These are phyloP conservation scores for Kodamaea neixiangensis DNA, from an alignment of 805 yeast species.

Conservation along the genomic window DNA sequence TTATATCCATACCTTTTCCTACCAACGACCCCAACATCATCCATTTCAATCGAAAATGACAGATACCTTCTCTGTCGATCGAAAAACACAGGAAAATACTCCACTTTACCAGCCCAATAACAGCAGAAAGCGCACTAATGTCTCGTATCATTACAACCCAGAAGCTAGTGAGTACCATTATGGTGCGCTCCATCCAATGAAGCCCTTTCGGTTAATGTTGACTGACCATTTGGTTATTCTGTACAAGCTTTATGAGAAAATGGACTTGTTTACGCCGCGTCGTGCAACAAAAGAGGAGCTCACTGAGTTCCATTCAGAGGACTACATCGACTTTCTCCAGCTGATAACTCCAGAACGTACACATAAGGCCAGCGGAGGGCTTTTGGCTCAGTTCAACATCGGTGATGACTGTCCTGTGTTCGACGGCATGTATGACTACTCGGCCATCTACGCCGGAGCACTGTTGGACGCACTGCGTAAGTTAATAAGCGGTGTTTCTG, in stretches of 20 bases:
- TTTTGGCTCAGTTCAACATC: constrained; percentile 69
- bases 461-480: constrained; percentile 91
- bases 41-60: constrained; percentile 1
- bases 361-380: constrained; percentile 54
- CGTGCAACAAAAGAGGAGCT: constrained; percentile 82
- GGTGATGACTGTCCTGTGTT: constrained; percentile 95
- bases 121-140: constrained; percentile 51
- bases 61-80: constrained; percentile 37
- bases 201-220: constrained; percentile 89
- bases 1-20: not conserved
- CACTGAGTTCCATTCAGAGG: constrained; percentile 80
- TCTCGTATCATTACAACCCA: constrained; percentile 87
- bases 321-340: constrained; percentile 76
- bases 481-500: constrained; percentile 81
- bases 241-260: constrained; percentile 80
- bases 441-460: constrained; percentile 89
- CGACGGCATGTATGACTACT: constrained; percentile 92
- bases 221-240: constrained; percentile 89
- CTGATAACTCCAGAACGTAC: constrained; percentile 76
- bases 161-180: constrained; percentile 80
- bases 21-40: not conserved
- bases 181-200: constrained; percentile 98
- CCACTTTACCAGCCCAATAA: constrained; percentile 32
- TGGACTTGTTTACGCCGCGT: constrained; percentile 88
- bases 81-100: constrained; percentile 30